Evolutionary conservation across 78 protist species (phyloP), one percentile per base, ranked within the genome.

Genomic region (Dictyostelium purpureum): DNA sequence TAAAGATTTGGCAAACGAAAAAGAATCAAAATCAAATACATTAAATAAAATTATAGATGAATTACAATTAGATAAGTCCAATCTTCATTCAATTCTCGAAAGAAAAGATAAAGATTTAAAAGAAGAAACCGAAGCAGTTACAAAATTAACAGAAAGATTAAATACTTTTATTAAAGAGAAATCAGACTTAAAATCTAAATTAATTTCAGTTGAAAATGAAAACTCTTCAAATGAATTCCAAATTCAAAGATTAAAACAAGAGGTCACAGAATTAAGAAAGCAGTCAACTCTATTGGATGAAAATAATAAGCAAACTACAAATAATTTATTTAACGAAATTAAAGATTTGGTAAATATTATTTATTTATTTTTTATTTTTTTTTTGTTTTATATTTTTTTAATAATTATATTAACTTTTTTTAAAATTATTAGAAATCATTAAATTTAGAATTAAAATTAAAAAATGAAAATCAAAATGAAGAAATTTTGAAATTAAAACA

Each of bases 41-140:
- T 43, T 85, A n/a, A 77, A 79, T 45, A 85, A 75, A 61, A 11
- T 85, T 28, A 71, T 54, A 10, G 91, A 85, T 85, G 91, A 85
- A 33, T 31, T 85, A 21, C 91, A 85, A 38, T 54, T 73, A 45
- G 91, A 85, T 59, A 85, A 85, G 66, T 26, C 75, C 26, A 10
- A 19, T 21, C 45, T 85, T 21, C 75, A 73, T 21, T 26, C 19
- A 35, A 85, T 85, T 24, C 70, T 85, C 21, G 81, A 71, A 21
- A 49, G 81, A 43, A 85, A 85, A 56, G 83, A 85, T 14, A 85
- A 73, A 18, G 91, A 85, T 38, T 54, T 85, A 24, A 43, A 43
- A 16, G 91, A 85, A 10, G 91, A 85, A 24, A 33, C 79, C 10
- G 82, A 85, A 2, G 28, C 81, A 31, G 81, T 85, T 1, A 43